A percentile compares a stretch with the other conserved stretches of the same genome.
Conservation (phyloP, 2,329 filamentous ascomycete species). For the Alternaria triticimaculans region DNA sequence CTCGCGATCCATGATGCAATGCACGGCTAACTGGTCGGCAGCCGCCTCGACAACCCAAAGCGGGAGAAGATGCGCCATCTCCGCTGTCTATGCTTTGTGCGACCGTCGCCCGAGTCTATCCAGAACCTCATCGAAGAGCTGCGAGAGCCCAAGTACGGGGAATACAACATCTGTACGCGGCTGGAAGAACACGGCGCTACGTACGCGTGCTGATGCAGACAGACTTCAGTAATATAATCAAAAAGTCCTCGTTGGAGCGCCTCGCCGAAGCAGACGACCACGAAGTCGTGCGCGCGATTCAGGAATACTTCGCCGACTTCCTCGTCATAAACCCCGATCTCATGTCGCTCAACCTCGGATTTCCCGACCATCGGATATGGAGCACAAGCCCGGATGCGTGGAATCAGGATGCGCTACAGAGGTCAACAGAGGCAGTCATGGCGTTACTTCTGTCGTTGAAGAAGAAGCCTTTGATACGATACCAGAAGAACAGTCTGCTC, state of each 20-base stretch:
- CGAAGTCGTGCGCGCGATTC: constrained; percentile 91
- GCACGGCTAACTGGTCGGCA: constrained; percentile 37
- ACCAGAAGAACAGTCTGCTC: constrained; percentile 86
- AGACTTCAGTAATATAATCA: constrained; percentile 95
- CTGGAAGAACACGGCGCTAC: neutral
- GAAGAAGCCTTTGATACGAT: constrained; percentile 94
- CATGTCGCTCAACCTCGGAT: constrained; percentile 77
- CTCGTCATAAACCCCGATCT: constrained; percentile 94
- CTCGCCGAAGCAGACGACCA: constrained; percentile 96
- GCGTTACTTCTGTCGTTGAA: constrained; percentile 87
- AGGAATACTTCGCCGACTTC: constrained; percentile 97
- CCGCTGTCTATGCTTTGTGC: constrained; percentile 88
- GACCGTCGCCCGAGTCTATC: constrained; percentile 90
- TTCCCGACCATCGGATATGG: constrained; percentile 80
- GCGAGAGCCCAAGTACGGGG: constrained; percentile 93
- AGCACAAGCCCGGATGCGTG: constrained; percentile 81
- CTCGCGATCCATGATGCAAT: constrained; percentile 2
- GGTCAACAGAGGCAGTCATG: constrained; percentile 85
- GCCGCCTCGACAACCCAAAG: constrained; percentile 83
- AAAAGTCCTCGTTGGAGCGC: constrained; percentile 93
- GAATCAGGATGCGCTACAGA: constrained; percentile 86
- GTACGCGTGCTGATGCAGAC: constrained; percentile 34
- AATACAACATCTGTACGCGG: constrained; percentile 82
- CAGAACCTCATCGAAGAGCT: constrained; percentile 95
- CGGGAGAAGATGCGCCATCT: constrained; percentile 98